Base-by-base conservation (phyloP, 495 filamentous ascomycete species). In the Podospora didyma region DNA sequence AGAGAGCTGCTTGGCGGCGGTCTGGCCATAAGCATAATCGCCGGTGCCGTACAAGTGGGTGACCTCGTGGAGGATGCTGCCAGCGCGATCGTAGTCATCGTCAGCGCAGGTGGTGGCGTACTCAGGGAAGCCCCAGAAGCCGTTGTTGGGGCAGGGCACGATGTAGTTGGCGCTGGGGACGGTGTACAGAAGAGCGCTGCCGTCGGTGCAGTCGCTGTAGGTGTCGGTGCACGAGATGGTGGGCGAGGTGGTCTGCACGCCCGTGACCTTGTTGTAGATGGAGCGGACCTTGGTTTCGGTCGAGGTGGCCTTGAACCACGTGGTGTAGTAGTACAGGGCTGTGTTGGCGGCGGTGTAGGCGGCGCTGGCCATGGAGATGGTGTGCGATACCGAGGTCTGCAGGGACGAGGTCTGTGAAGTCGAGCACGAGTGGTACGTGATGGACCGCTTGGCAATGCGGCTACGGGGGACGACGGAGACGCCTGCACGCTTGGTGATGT, bases 21-120 rank as follows among this genome's bases (percentile, higher is more conserved):
- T 31, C 26, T 31, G 26, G 4, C 26, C 26, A 9, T 31, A 31
- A 3, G 26, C 26, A 31, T 31, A 31, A 9, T 31, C 26, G 9
- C 9, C 9, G 4, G 9, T 9, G 26, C 26, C 26, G 26, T 31
- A 31, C 26, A 31, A 31, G 26, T 31, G 26, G 14, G 63, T 63
- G 31, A 63, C 60, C 57, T 66, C 65, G 46, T 68, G 65, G 4
- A 68, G 54, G 58, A 68, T 68, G 49, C 57, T 61, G 44, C 65
- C 65, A 17, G 54, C 65, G n/a, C 54, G 60, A 50, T 68, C 65
- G 51, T 66, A 63, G 39, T 68, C 65, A 50, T 66, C 63, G 46
- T 66, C 63, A 0, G 58, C 55, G 47, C 65, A 68, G 46, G 49
- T 66, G 17, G 55, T 24, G 10, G 65, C 63, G 5, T 58, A 49